These are phyloP conservation scores for Biscutella auriculata DNA, from an alignment of 441 rosid genomes.

Conservation along the genomic window DNA sequence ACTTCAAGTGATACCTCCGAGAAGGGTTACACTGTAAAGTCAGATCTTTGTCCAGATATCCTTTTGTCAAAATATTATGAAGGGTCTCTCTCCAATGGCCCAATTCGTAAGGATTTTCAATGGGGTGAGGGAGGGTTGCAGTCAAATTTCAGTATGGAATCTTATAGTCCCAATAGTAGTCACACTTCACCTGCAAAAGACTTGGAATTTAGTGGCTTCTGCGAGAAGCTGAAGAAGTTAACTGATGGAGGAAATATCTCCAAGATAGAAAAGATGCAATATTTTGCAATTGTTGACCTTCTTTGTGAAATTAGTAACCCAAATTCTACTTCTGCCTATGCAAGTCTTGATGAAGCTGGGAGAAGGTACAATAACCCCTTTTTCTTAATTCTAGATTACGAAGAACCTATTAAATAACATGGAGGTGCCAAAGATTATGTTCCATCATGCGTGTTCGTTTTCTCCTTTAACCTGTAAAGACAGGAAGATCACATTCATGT, in stretches of 20 bases:
- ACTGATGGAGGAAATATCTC: constrained; percentile 34
- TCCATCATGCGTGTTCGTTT: background rate
- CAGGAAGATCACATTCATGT: background rate
- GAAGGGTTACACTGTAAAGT: constrained; percentile 25
- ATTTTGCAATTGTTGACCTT: constrained; percentile 65
- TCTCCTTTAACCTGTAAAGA: background rate
- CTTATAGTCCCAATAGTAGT: constrained; percentile 27
- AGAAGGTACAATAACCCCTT: constrained; percentile 43
- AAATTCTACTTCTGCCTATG: constrained; percentile 58
- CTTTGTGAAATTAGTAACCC: constrained; percentile 57
- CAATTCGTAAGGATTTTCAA: constrained; percentile 39
- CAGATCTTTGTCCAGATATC: constrained; percentile 44
- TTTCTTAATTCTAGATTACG: background rate
- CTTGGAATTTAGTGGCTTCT: constrained; percentile 41
- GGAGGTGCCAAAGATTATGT: background rate
- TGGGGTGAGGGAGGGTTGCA: constrained; percentile 45
- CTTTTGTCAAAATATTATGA: constrained; percentile 60
- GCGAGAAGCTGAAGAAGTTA: constrained; percentile 48
- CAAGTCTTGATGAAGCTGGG: constrained; percentile 84
- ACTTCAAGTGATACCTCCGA: constrained; percentile 32
- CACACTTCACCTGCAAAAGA: constrained; percentile 32
- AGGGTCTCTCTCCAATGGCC: constrained; percentile 41
- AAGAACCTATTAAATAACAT: background rate
- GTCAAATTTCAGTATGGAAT: constrained; percentile 26
- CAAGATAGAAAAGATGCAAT: constrained; percentile 48